These are phyloP conservation scores for Arthrobotrys sinensis DNA, from an alignment of 2,329 filamentous ascomycete species.

Conservation along the genomic window DNA sequence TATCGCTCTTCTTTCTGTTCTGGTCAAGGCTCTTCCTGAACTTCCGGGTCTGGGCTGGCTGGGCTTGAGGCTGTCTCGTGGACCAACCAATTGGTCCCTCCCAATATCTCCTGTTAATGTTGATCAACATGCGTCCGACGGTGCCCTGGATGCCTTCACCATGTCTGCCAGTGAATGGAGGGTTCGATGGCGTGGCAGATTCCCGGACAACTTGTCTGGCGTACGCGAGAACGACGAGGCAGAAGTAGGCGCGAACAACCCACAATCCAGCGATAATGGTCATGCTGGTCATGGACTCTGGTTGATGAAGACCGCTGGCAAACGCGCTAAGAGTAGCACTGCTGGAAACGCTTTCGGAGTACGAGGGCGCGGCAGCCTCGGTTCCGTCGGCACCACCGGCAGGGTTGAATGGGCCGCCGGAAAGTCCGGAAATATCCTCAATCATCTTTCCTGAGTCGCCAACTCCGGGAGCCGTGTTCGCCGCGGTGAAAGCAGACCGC, in stretches of 20 bases:
- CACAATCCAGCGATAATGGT: constrained; percentile 81
- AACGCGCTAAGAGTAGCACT: constrained; percentile 66
- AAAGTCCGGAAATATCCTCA: constrained; percentile 76
- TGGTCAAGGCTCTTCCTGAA: constrained; percentile 62
- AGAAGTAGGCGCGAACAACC: constrained; percentile 84
- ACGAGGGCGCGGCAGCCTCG: constrained; percentile 68
- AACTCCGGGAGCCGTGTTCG: constrained; percentile 59
- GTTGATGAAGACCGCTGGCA: constrained; percentile 75
- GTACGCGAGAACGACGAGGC: constrained; percentile 85
- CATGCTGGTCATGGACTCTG: constrained; percentile 81
- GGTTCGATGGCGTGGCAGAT: constrained; percentile 66
- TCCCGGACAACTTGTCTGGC: constrained; percentile 82
- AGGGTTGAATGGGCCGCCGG: constrained; percentile 67
- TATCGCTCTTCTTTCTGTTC: constrained; percentile 62
- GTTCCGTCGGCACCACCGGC: constrained; percentile 41
- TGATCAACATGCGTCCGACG: constrained; percentile 83
- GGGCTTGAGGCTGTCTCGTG: constrained; percentile 48
- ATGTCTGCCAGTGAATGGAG: constrained; percentile 73
- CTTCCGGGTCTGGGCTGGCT: constrained; percentile 51
- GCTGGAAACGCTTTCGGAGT: constrained; percentile 66
- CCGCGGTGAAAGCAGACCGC: constrained; percentile 40
- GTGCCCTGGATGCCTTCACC: constrained; percentile 85
- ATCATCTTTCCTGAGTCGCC: constrained; percentile 74
- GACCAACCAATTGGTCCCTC: constrained; percentile 62
- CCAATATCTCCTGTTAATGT: constrained; percentile 84